Base-by-base conservation (phyloP, 441 rosid genomes). In the Pelargonium myrrhifolium region DNA sequence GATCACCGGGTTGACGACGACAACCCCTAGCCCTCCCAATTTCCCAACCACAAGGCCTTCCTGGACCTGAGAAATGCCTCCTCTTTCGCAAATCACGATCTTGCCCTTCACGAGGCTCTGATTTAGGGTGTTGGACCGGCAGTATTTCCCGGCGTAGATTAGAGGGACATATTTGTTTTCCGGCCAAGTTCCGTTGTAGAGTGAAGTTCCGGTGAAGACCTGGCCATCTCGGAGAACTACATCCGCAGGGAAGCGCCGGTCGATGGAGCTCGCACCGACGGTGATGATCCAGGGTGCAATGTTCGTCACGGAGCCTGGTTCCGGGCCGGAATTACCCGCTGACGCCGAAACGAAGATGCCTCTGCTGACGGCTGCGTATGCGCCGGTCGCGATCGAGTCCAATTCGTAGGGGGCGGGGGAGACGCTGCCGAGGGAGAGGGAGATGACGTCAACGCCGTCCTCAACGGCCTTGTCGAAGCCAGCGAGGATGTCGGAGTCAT, bases 271-370 rank as follows among this genome's bases (percentile, higher is more conserved):
- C 6, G 82, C 81, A 9, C 82, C 82, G 18, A 78, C 81, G 2
- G 79, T 78, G 31, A 73, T 71, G 7, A 78, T 61, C 84, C 84
- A 80, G 0, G 86, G 86, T 0, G 86, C 79, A 8, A 68, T 55
- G 11, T 83, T 80, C 0, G 5, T 22, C 6, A 78, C 69, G 6
- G 69, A 9, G 4, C 11, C 59, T 0, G 2, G 6, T 0, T 1
- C 0, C 0, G 68, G 75, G 3, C 86, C 81, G 2, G 4, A 2
- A 24, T 77, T 83, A 1, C 80, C 80, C 0, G 72, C 83, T 0
- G 76, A 56, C 7, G 75, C 58, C 0, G 86, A 71, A 0, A 80
- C 77, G 4, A 77, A 15, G 58, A 80, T 40, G 0, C 83, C 84
- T 18, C 65, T 73, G 60, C 70, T 78, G 68, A 72, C 74, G 0